These are phyloP conservation scores for Trametes cingulata DNA, from an alignment of 768 basidiomycete genomes.

Conservation along the genomic window DNA sequence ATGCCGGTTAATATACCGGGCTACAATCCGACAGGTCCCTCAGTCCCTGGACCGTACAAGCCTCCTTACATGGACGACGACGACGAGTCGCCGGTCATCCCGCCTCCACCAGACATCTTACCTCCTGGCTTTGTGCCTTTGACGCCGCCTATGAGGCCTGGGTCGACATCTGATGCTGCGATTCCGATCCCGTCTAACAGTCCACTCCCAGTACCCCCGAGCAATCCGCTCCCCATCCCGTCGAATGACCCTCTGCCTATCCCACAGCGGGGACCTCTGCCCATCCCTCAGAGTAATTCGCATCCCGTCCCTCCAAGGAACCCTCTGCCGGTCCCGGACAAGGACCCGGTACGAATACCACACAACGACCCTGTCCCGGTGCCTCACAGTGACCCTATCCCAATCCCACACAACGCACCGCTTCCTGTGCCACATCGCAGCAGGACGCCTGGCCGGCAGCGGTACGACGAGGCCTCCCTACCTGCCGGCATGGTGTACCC, in stretches of 20 bases:
- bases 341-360: not conserved
- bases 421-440: slow-evolving; percentile 17
- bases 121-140: slow-evolving; percentile 22
- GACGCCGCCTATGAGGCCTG: slow-evolving; percentile 1
- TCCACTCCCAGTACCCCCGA: slow-evolving; percentile 5
- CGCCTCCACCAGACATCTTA: slow-evolving; percentile 4
- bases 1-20: slow-evolving; percentile 16
- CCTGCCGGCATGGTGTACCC: slow-evolving; percentile 22
- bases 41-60: not conserved
- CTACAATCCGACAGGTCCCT: slow-evolving; percentile 1
- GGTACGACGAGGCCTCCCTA: slow-evolving; percentile 21
- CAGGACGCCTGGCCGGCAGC: slow-evolving; percentile 5
- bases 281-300: not conserved
- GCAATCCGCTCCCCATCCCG: slow-evolving; percentile 1
- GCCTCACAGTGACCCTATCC: not conserved
- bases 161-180: not conserved
- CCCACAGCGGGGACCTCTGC: not conserved
- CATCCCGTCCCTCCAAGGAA: not conserved
- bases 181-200: slow-evolving; percentile 8
- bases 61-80: slow-evolving; percentile 3
- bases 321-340: not conserved
- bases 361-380: slow-evolving; percentile 1
- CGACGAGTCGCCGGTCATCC: not conserved
- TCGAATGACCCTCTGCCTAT: slow-evolving; percentile 4
- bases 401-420: slow-evolving; percentile 7